Evolutionary conservation across 306 rosid species (phyloP).

Genomic region (Fragaria ananassa): DNA sequence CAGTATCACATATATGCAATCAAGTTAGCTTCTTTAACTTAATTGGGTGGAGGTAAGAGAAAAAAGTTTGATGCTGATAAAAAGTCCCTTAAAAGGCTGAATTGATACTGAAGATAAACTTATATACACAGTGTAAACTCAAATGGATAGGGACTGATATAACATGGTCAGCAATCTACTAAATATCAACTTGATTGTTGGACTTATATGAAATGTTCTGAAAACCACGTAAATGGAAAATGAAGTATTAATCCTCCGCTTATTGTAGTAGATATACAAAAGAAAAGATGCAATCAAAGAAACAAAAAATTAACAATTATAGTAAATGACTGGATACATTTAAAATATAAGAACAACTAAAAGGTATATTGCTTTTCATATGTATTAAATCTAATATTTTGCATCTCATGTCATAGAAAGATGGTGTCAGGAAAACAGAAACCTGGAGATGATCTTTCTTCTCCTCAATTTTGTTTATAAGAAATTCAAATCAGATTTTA

Average conservation of each 20-base stretch:
- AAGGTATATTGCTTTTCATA: not conserved
- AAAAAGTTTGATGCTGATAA: not conserved
- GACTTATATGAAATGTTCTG: not conserved
- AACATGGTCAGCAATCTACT: not conserved
- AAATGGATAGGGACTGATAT: not conserved
- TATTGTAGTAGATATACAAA: not conserved
- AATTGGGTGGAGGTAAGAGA: not conserved
- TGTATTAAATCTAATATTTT: not conserved
- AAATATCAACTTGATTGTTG: not conserved
- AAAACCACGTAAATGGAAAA: not conserved
- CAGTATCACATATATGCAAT: slow-evolving; percentile 3
- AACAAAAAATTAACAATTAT: not conserved
- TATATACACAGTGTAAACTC: not conserved
- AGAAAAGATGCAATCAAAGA: not conserved
- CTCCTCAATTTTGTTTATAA: not conserved
- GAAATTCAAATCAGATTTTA: not conserved
- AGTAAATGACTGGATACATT: not conserved
- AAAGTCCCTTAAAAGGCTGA: not conserved
- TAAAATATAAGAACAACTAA: not conserved
- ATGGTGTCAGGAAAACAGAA: not conserved
- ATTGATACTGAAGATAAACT: not conserved
- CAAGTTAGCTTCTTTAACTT: not conserved
- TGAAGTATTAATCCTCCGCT: not conserved
- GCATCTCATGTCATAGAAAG: not conserved
- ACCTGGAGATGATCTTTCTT: not conserved